A percentile compares a stretch with the other conserved stretches of the same genome.
Evolutionary conservation across 2,329 filamentous ascomycete genomes (phyloP).

Genomic region (Fusarium drepaniforme): DNA sequence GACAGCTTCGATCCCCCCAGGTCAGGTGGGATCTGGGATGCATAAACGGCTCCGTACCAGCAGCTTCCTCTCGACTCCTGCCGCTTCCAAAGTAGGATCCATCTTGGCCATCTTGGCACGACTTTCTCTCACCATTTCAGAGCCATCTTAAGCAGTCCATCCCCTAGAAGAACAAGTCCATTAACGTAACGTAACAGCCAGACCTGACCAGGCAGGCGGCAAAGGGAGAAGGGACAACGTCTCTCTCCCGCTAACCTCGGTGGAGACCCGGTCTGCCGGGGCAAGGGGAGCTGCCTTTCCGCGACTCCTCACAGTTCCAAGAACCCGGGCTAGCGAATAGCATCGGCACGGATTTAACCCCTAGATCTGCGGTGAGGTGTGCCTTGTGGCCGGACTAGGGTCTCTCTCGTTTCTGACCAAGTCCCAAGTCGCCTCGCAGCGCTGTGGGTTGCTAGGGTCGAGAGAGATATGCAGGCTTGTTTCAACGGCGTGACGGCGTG

Average conservation of each 20-base stretch:
- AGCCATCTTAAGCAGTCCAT: neutral
- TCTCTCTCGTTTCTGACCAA: slow-evolving; percentile 24
- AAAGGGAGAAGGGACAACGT: slow-evolving; percentile 30
- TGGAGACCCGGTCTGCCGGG: slow-evolving; percentile 32
- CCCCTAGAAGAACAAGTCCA: slow-evolving; percentile 14
- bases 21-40: slow-evolving; percentile 28
- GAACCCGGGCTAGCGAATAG: slow-evolving; percentile 40
- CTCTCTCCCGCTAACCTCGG: slow-evolving; percentile 19
- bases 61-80: neutral
- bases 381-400: slow-evolving; percentile 37
- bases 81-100: slow-evolving; percentile 1
- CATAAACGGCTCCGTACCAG: slow-evolving; percentile 19
- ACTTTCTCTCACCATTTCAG: slow-evolving; percentile 3
- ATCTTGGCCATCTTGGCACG: slow-evolving; percentile 10
- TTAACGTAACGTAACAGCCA: slow-evolving; percentile 22
- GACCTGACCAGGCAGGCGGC: slow-evolving; percentile 13
- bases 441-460: slow-evolving; percentile 12
- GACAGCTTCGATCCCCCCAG: slow-evolving; percentile 14
- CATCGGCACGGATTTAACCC: slow-evolving; percentile 35
- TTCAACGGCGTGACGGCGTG: slow-evolving; percentile 37
- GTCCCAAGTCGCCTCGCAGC: neutral
- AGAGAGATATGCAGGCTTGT: slow-evolving; percentile 32
- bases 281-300: slow-evolving; percentile 35
- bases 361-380: slow-evolving; percentile 38
- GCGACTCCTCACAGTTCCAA: slow-evolving; percentile 36